Evolutionary conservation across 2,329 filamentous ascomycete genomes (phyloP), one percentile per base, ranked within the genome.

Genomic region (Fragosphaeria purpurea): DNA sequence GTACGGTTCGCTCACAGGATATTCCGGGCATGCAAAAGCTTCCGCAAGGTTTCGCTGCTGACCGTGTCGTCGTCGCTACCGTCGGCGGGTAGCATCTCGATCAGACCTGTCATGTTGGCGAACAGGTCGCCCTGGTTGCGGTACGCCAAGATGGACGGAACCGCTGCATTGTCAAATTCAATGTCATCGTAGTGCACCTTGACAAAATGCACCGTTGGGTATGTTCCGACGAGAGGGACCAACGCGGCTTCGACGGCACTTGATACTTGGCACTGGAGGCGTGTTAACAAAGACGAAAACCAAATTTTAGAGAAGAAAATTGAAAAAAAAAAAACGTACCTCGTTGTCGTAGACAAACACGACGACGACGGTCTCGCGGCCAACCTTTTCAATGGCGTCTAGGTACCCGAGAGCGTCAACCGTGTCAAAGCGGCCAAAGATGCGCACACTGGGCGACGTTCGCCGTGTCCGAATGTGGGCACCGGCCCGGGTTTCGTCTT

Each of bases 361-460:
- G 3, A 96, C 85, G 2, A 97, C 90, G 4, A 86, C 78, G 0
- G 88, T 91, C 44, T 91, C 86, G 45, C 82, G 70, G 40, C 82
- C 75, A 5, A 91, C 88, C 68, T 88, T 93, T 70, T 98, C 93
- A 59, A 97, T 88, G 50, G 91, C 90, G 66, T 97, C 90, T n/a
- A 98, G 77, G 61, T 95, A 98, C 13, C 90, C 93, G 56, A 85
- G 73, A 7, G 88, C 91, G 71, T 97, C 90, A 1, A 97, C 93
- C 53, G 81, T 77, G 55, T 90, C 85, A 55, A 97, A 71, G 10
- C 77, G 79, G 30, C 93, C 93, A 63, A 86, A 97, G 52, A 84
- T 74, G 57, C 86, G 75, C 56, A 85, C 79, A 59, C 84, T 89
- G 1, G 88, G 88, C 64, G 84, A 91, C 48, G 80, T 84, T 61